Conservation (phyloP, 805 yeast species). For the Suhomyces kilbournensis region DNA sequence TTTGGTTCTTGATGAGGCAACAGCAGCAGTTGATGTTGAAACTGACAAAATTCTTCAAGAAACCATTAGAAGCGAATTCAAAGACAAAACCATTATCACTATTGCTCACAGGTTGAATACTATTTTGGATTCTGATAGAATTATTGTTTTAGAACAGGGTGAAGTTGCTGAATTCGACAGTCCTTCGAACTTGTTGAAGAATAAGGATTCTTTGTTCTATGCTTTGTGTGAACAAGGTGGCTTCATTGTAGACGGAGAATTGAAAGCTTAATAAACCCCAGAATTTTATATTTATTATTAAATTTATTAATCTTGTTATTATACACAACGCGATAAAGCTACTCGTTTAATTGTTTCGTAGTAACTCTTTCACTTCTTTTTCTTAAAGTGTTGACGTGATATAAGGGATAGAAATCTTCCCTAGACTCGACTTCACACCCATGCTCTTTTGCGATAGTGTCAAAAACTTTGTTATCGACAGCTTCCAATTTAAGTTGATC, state of each 20-base stretch:
- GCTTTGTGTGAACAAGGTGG: conserved; percentile 84
- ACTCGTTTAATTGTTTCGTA: neutral
- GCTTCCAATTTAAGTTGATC: conserved; percentile 16
- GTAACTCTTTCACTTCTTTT: conserved; percentile 50
- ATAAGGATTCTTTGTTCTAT: conserved; percentile 69
- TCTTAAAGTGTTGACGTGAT: conserved; percentile 47
- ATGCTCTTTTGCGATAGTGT: conserved; percentile 23
- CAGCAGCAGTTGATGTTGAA: conserved; percentile 86
- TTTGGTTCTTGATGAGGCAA: conserved; percentile 78
- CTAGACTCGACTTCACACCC: conserved; percentile 32
- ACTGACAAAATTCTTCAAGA: conserved; percentile 76
- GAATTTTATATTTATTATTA: neutral
- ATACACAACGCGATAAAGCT: neutral
- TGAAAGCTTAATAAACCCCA: neutral
- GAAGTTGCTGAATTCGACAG: conserved; percentile 73
- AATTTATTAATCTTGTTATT: neutral
- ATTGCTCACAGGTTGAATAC: conserved; percentile 85
- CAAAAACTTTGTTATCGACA: conserved; percentile 13
- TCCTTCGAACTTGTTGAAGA: conserved; percentile 63
- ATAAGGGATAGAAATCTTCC: conserved; percentile 47
- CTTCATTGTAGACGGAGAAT: conserved; percentile 28
- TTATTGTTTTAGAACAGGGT: conserved; percentile 74
- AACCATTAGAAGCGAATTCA: conserved; percentile 72
- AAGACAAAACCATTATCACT: conserved; percentile 74
- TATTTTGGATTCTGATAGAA: conserved; percentile 75